Conservation (phyloP, 768 basidiomycete genomes). For the Boletus speciosus region DNA sequence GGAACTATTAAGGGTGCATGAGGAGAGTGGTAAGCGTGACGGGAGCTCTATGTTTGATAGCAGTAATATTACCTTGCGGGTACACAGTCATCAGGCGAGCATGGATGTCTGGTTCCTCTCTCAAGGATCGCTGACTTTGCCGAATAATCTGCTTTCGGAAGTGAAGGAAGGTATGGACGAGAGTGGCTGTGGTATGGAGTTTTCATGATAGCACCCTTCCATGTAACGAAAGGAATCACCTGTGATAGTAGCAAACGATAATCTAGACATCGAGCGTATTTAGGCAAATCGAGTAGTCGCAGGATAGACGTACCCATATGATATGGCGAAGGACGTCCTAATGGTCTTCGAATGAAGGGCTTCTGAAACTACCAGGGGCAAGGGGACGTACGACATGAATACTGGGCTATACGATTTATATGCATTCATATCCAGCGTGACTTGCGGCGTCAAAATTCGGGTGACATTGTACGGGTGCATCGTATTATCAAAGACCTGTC, state of each 20-base stretch:
- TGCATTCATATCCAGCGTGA: conserved; percentile 50
- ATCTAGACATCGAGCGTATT: conserved; percentile 52
- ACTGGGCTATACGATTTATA: conserved; percentile 59
- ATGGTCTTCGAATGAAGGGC: not conserved
- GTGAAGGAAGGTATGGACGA: conserved; percentile 46
- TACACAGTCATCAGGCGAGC: conserved; percentile 78
- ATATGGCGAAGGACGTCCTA: conserved; percentile 27
- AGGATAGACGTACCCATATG: conserved; percentile 27
- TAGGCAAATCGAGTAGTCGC: not conserved
- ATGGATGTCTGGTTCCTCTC: conserved; percentile 82
- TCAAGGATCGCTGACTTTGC: conserved; percentile 63
- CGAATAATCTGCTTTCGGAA: conserved; percentile 78
- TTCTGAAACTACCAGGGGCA: not conserved
- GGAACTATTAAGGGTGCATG: conserved; percentile 47
- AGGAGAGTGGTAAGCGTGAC: not conserved
- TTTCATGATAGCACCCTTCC: not conserved
- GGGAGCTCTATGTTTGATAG: not conserved
- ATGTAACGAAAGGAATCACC: conserved; percentile 31
- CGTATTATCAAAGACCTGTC: conserved; percentile 59
- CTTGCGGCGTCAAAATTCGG: conserved; percentile 48
- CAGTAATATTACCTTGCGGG: conserved; percentile 35
- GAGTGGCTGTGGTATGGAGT: conserved; percentile 16
- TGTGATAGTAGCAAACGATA: conserved; percentile 81
- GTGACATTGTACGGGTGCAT: conserved; percentile 56
- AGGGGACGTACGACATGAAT: conserved; percentile 43